Base-by-base conservation (phyloP, 2,329 filamentous ascomycete species). In the Sclerotinia minor region DNA sequence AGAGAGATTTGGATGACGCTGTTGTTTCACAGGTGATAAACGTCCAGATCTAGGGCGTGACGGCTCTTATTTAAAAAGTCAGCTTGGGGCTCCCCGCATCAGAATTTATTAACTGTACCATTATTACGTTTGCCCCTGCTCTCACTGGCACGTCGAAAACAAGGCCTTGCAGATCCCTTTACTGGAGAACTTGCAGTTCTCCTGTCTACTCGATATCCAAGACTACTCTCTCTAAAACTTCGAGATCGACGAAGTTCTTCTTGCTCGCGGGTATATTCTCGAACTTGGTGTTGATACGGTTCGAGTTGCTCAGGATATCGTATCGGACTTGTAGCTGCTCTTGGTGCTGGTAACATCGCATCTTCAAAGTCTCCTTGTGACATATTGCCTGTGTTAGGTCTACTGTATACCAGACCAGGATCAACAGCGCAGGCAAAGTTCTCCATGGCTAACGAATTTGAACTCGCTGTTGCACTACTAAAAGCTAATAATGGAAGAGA, bases 381-480 rank as follows among this genome's bases (percentile, higher is more conserved):
- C 68, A 69, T 69, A 26, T 61, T 72, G 3, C 69, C 58, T 32
- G 67, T 68, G 61, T 69, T 70, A n/a, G 68, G 70, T 74, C 81
- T 80, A 70, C 83, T 84, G 73, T 86, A 85, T 9, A 89, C 77
- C 21, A 89, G 78, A 9, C 84, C 86, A 1, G 87, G 87, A 71
- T 89, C 81, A 7, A 89, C 85, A n/a, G 80, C 83, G 9, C 80
- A 80, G 38, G 76, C 79, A 7, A 81, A 78, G 58, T 78, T 80
- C 49, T 81, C 78, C 38, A 83, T 79, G 32, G 80, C 79, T 71
- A 87, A 88, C 0, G 83, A 79, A 69, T 86, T 81, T 11, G 85
- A 83, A 45, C 78, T 74, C 50, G 77, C 75, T 32, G 79, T 77
- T 9, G 78, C 72, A 53, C 76, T 77, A 61, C 76, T 78, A 26